Base-by-base conservation (phyloP, 2,329 filamentous ascomycete genomes). In the Penicillium sp. region DNA sequence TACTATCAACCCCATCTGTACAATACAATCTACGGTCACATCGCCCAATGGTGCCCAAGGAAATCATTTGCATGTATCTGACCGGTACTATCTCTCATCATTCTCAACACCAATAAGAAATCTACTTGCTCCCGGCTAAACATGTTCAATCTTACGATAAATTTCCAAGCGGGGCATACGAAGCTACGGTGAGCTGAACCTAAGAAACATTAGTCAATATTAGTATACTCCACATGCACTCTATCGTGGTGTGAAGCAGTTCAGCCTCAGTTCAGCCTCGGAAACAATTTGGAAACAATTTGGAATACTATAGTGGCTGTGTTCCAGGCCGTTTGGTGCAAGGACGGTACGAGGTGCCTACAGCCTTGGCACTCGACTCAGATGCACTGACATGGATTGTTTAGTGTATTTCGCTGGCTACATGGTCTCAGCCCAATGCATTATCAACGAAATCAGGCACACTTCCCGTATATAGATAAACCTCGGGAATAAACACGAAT, bases 1-100 rank as follows among this genome's bases (percentile, higher is more conserved):
- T 55, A 55, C 55, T 56, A 55, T 48, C 52, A 58, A 48, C 50
- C 59, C 55, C 31, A 63, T 48, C 50, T 65, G 60, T 64, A 64
- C 56, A 60, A 58, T 63, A 65, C 52, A 59, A 52, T 56, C 32
- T 51, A 40, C 46, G 58, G 58, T 53, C 45, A 43, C 24, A 50
- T 48, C 31, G 45, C 53, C 55, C 56, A 43, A 56, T 53, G 34
- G 31, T 46, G 35, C 43, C 35, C 32, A 43, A 55, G 51, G 44
- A 38, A 47, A 26, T 26, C 43, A 14, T 40, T 46, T 39, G 29
- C 45, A 47, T 47, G 16, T 34, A 49, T 38, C 22, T 44, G 38
- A 39, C 32, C 29, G 37, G 44, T 53, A 22, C 51, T 53, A 31
- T 39, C 20, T 32, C 13, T 51, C 40, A 20, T 39, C n/a, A 35